These are phyloP conservation scores for Alisma plantagoaquatica DNA, from an alignment of 106 monocot genomes.

Conservation along the genomic window DNA sequence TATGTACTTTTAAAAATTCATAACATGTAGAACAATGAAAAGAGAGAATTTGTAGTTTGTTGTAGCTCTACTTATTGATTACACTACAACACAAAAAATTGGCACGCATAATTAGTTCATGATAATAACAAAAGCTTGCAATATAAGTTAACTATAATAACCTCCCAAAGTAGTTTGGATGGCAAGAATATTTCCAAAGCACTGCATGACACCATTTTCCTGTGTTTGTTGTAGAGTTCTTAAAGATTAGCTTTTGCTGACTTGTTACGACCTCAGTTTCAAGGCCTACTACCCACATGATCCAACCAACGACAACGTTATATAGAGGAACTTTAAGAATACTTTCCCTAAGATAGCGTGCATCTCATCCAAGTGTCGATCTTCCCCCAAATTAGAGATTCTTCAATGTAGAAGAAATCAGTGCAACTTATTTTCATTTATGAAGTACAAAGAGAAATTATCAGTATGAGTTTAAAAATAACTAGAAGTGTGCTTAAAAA, in stretches of 20 bases:
- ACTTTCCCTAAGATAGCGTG: slow-evolving; percentile 67
- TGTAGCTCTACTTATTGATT: too few relatives aligned
- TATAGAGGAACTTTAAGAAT: slow-evolving; percentile 51
- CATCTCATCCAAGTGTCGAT: slow-evolving; percentile 82
- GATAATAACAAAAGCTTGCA: background rate
- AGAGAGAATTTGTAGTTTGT: too few relatives aligned
- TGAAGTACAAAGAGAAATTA: too few relatives aligned
- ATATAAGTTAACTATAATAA: slow-evolving; percentile 20
- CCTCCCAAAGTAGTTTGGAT: slow-evolving; percentile 99
- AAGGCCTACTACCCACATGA: slow-evolving; percentile 83
- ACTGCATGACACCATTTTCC: slow-evolving; percentile 88
- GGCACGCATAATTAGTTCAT: too few relatives aligned
- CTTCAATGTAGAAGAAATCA: too few relatives aligned
- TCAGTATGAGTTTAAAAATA: too few relatives aligned
- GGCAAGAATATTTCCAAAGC: slow-evolving; percentile 92
- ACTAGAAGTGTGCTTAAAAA: too few relatives aligned
- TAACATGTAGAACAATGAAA: too few relatives aligned
- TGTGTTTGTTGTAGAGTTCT: slow-evolving; percentile 54
- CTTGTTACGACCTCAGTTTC: slow-evolving; percentile 64
- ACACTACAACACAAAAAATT: too few relatives aligned
- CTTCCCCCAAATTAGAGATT: slow-evolving; percentile 94
- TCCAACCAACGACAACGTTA: slow-evolving; percentile 91
- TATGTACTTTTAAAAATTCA: too few relatives aligned
- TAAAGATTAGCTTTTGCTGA: slow-evolving; percentile 87
- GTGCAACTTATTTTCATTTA: too few relatives aligned